Percentiles rank a stretch among this genome's conserved stretches.
These are phyloP conservation scores for Nicotiana benthamiana DNA, from an alignment of 257 asterid genomes.

Conservation along the genomic window DNA sequence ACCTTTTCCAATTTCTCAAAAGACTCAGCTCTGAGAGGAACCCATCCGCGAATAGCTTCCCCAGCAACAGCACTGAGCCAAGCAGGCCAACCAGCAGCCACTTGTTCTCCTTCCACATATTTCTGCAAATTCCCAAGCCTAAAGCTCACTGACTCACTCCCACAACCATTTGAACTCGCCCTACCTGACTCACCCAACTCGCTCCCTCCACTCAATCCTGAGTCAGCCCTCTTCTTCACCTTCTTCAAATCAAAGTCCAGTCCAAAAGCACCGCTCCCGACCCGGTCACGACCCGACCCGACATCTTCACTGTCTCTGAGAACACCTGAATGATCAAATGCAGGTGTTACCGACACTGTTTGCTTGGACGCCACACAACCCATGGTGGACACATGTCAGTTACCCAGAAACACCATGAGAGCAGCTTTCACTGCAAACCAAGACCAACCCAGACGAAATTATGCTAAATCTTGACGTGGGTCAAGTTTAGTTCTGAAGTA, in stretches of 20 bases:
- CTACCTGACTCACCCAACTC: slow-evolving; percentile 83
- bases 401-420: not conserved
- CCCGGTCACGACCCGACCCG: not conserved
- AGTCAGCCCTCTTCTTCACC: slow-evolving; percentile 50
- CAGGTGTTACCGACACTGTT: slow-evolving; percentile 74
- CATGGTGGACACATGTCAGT: slow-evolving; percentile 24
- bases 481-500: slow-evolving; percentile 17
- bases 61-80: slow-evolving; percentile 66
- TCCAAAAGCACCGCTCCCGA: slow-evolving; percentile 34
- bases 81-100: slow-evolving; percentile 71
- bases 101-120: slow-evolving; percentile 49
- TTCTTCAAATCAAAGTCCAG: slow-evolving; percentile 69
- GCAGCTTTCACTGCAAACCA: slow-evolving; percentile 9
- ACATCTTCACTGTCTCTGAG: slow-evolving; percentile 27
- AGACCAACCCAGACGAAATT: slow-evolving; percentile 35
- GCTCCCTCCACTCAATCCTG: slow-evolving; percentile 42
- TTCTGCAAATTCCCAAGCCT: slow-evolving; percentile 76
- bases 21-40: slow-evolving; percentile 44
- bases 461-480: slow-evolving; percentile 43
- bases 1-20: slow-evolving; percentile 57
- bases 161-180: slow-evolving; percentile 63
- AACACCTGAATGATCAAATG: slow-evolving; percentile 65
- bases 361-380: slow-evolving; percentile 93
- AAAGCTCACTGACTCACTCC: slow-evolving; percentile 80
- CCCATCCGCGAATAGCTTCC: slow-evolving; percentile 64